Conservation (phyloP, 352 stramenopile species). For the Phytophthora vignae region DNA sequence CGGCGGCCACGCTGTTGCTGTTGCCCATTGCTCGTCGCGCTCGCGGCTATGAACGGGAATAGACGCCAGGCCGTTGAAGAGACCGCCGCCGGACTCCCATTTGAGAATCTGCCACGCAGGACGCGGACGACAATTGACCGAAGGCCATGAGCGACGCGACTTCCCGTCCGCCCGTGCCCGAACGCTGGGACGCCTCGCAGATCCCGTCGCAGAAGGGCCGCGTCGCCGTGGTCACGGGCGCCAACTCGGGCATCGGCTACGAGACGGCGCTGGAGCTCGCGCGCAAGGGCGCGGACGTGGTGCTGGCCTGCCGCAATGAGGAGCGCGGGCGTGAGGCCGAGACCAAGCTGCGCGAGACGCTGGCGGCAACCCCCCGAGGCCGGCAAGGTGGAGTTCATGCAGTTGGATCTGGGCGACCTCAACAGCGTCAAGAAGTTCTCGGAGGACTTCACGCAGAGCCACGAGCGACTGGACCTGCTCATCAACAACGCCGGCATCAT, state of each 20-base stretch:
- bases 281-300: constrained; percentile 1
- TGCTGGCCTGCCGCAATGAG: constrained; percentile 37
- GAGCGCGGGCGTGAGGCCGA: constrained; percentile 24
- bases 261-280: constrained; percentile 3
- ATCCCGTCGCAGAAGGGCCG: constrained; percentile 21
- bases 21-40: constrained; percentile 11
- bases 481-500: constrained; percentile 76
- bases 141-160: background rate
- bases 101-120: constrained; percentile 3
- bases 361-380: background rate
- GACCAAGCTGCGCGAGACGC: constrained; percentile 10
- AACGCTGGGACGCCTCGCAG: constrained; percentile 34
- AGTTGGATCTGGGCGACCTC: constrained; percentile 52
- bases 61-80: background rate
- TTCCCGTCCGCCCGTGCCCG: constrained; percentile 17
- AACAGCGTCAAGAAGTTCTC: constrained; percentile 52
- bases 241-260: constrained; percentile 4
- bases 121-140: background rate
- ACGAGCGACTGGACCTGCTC: constrained; percentile 54
- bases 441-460: constrained; percentile 27
- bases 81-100: background rate
- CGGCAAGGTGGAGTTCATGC: constrained; percentile 48
- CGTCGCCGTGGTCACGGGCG: background rate
- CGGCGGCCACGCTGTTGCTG: background rate
- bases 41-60: background rate